Percentiles rank a stretch among this genome's conserved stretches.
These are phyloP conservation scores for Chrysanthemum lavandulifolium DNA, from an alignment of 129 eudicot genomes.

Conservation along the genomic window DNA sequence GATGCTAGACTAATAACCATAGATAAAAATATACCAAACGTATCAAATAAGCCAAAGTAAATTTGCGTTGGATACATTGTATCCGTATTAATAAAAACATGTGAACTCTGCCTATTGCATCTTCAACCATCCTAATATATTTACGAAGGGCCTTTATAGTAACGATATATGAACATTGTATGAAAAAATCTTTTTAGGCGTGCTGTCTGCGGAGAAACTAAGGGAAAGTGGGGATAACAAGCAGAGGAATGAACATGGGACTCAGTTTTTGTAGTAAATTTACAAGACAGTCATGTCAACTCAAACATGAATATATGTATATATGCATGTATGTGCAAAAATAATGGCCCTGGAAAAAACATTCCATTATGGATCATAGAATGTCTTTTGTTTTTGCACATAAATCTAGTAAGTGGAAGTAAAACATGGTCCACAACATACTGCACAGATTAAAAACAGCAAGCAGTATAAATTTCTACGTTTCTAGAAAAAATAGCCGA, in stretches of 20 bases:
- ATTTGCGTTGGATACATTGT: too few species aligned
- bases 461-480: not conserved
- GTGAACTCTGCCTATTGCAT: too few species aligned
- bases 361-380: conserved; percentile 28
- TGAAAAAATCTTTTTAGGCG: not conserved
- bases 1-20: too few species aligned
- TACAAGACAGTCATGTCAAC: conserved; percentile 17
- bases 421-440: conserved; percentile 14
- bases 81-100: too few species aligned
- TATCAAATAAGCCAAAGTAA: too few species aligned
- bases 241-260: conserved; percentile 9
- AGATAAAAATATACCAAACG: too few species aligned
- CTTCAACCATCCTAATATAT: not conserved
- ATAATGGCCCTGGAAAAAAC: conserved; percentile 9
- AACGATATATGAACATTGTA: not conserved
- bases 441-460: not conserved
- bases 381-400: conserved; percentile 29
- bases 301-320: not conserved
- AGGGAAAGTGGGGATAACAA: not conserved
- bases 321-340: conserved; percentile 15
- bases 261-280: conserved; percentile 6
- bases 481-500: too few species aligned
- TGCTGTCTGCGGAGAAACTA: conserved; percentile 13
- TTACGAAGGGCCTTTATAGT: not conserved
- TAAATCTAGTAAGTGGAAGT: conserved; percentile 22